Percentiles rank a stretch among this genome's conserved stretches.
Conservation (phyloP, 176 grass and related monocot genomes). For the Carex myosuroides region DNA sequence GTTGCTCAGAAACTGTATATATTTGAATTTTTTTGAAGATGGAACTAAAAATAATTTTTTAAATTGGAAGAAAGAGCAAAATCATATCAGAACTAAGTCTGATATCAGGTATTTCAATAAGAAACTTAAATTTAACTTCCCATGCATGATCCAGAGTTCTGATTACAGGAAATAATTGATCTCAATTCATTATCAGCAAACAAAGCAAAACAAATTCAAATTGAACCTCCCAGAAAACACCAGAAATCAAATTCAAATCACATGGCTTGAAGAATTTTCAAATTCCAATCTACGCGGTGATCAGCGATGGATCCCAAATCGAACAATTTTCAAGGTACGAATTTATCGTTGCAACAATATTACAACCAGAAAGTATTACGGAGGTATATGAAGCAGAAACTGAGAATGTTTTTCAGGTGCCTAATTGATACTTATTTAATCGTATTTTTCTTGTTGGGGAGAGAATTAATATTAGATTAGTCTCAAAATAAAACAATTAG, state of each 20-base stretch:
- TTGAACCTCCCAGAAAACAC: too few species aligned
- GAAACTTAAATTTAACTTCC: not conserved
- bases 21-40: not conserved
- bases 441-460: too few species aligned
- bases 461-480: not conserved
- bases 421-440: too few species aligned
- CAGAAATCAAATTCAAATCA: too few species aligned
- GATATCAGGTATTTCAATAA: not conserved
- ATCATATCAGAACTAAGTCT: not conserved
- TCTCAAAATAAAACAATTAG: not conserved
- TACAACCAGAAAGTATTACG: not conserved
- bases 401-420: too few species aligned
- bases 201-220: not conserved
- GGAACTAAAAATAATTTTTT: too few species aligned
- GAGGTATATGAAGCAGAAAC: not conserved
- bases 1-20: not conserved
- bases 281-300: too few species aligned
- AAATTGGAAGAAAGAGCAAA: not conserved
- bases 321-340: not conserved
- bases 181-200: not conserved
- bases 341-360: not conserved
- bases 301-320: not conserved
- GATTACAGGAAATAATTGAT: not conserved
- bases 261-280: too few species aligned
- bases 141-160: not conserved